phyloP scores from a whole-genome alignment of 1,139 yeast genomes.

The Yamadazyma mexicana region DNA sequence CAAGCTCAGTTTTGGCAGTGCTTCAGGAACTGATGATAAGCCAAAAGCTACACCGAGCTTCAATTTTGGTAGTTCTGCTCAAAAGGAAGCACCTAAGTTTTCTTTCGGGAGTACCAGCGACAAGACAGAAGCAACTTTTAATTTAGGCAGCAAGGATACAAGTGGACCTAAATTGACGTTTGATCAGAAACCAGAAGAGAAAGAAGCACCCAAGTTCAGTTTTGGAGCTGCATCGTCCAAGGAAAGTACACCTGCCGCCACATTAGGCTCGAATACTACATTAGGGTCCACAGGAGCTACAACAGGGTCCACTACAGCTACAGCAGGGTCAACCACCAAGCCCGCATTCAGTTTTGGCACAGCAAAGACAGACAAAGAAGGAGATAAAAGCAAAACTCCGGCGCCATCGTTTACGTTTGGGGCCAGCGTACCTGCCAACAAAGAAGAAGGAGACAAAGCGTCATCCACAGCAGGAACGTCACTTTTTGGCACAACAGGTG shows the following conservation, averaged over 20 bases:
- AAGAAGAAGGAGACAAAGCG: not conserved
- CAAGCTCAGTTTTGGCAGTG: slow-evolving; percentile 3
- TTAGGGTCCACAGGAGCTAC: no score
- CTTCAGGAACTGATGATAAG: not conserved
- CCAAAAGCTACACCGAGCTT: not conserved
- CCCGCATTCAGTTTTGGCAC: not conserved
- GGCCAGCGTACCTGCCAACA: no score
- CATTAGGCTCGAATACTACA: no score
- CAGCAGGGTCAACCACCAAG: no score
- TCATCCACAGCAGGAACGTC: slow-evolving; percentile 1
- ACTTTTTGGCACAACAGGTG: no score
- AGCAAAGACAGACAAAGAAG: not conserved
- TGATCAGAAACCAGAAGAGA: slow-evolving; percentile 10
- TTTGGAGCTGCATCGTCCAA: slow-evolving; percentile 9
- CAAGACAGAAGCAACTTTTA: no score
- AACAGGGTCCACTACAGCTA: no score
- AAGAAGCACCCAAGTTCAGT: slow-evolving; percentile 9
- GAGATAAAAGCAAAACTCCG: not conserved
- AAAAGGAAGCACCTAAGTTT: slow-evolving; percentile 1
- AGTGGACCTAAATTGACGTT: no score
- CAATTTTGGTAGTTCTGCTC: slow-evolving; percentile 1
- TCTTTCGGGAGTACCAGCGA: no score
- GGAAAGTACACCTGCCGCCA: not conserved
- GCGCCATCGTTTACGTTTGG: no score
- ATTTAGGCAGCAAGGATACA: no score